Evolutionary conservation across 129 eudicot species (phyloP), one percentile per base, ranked within the genome.

Genomic region (Centaurea solstitialis): DNA sequence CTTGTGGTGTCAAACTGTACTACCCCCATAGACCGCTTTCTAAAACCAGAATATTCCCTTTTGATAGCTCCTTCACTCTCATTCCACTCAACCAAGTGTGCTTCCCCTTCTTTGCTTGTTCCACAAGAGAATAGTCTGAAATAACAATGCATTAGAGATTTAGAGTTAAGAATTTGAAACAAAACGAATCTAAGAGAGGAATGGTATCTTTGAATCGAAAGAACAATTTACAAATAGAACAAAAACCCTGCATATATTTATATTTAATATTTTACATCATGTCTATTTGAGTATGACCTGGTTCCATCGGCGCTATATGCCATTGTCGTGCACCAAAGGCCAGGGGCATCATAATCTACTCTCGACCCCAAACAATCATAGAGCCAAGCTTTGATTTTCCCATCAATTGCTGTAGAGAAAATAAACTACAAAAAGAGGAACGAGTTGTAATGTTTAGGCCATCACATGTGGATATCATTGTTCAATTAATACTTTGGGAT

Each of bases 1-100:
- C 82, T 88, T 76, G 97, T 92, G 28, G 94, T 92, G 86, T 92
- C 97, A 81, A 92, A 92, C 86, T 92, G 97, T 67, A 90, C 97
- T 81, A 92, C 94, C 47, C 90, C 97, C 77, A 87, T 79, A 47
- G 94, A 92, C 57, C 91, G 91, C 70, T 92, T 90, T 79, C 92
- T 82, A 57, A 92, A 92, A 47, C 97, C 97, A 73, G 90, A 76
- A 76, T 88, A 92, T 35, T 90, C 82, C 88, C 94, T 88, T 82
- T 90, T 92, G 75, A 92, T 87, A 23, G 94, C 93, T 77, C 97
- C 97, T 83, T 92, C 97, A 85, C 97, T 92, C 83, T 92, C 97
- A 77, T 92, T 92, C 97, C 97, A 92, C 88, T 92, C 97, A 83
- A 92, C 97, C 71, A 92, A 86, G 84, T 90, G 93, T 40, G 97